phyloP scores from a whole-genome alignment of 441 rosid species.

The Hypseocharis bilobata region DNA sequence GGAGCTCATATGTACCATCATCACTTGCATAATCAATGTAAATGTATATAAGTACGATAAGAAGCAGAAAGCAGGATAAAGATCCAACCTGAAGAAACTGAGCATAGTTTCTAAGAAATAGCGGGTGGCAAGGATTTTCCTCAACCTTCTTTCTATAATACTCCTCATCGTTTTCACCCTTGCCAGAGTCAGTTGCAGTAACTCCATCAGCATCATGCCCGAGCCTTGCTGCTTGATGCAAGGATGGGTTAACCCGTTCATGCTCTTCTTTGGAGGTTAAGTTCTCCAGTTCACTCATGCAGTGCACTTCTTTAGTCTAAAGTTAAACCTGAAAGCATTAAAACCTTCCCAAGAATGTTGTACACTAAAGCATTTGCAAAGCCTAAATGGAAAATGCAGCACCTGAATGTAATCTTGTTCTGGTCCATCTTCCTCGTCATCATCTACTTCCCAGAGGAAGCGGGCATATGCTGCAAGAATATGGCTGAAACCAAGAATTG shows the following conservation, averaged over 20 bases:
- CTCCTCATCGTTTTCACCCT: constrained; percentile 25
- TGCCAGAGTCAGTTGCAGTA: neutral
- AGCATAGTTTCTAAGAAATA: constrained; percentile 43
- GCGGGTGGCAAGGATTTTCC: constrained; percentile 34
- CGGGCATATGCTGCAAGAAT: constrained; percentile 74
- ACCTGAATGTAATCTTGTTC: constrained; percentile 31
- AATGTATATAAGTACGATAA: neutral
- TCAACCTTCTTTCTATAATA: constrained; percentile 33
- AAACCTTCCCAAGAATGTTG: constrained; percentile 1
- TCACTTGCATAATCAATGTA: neutral
- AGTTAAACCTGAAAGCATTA: neutral
- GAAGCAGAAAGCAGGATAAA: neutral
- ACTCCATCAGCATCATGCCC: neutral
- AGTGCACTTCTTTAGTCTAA: constrained; percentile 18
- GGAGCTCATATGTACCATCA: too few relatives aligned
- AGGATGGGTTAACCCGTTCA: constrained; percentile 12
- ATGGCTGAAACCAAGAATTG: constrained; percentile 35
- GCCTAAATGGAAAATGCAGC: constrained; percentile 10
- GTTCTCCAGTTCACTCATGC: constrained; percentile 6
- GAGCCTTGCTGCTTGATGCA: constrained; percentile 11
- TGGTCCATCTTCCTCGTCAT: constrained; percentile 27
- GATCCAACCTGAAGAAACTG: constrained; percentile 39
- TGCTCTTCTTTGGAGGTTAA: constrained; percentile 9
- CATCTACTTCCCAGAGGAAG: constrained; percentile 70
- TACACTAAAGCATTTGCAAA: neutral